phyloP scores from a whole-genome alignment of 192 early-diverging fungal genomes.

The Phlyctochytrium planicorne region DNA sequence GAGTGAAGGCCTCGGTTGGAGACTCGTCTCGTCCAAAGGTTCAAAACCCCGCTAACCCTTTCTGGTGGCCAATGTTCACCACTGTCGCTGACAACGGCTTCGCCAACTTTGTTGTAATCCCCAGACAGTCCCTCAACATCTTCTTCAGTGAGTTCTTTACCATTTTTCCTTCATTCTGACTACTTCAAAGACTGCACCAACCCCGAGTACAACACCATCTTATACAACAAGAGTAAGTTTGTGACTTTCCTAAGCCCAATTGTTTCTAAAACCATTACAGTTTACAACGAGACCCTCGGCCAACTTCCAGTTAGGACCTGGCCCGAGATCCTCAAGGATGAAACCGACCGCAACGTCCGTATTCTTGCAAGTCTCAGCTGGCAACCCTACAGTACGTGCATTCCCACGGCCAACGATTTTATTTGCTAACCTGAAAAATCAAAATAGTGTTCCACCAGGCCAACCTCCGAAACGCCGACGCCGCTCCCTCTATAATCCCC shows the following conservation, averaged over 20 bases:
- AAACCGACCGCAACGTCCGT: not conserved
- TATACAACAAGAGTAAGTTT: slow-evolving; percentile 16
- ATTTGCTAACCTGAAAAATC: not conserved
- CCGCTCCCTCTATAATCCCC: slow-evolving; percentile 13
- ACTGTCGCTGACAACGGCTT: slow-evolving; percentile 39
- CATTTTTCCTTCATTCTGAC: no score
- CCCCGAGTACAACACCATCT: slow-evolving; percentile 6
- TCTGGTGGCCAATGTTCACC: slow-evolving; percentile 32
- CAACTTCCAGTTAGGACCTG: not conserved
- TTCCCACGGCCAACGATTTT: not conserved
- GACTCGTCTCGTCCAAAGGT: slow-evolving; percentile 32
- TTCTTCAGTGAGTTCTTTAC: no score
- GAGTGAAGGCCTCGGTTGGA: slow-evolving; percentile 35
- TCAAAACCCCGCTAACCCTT: slow-evolving; percentile 22
- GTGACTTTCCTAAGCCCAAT: not conserved
- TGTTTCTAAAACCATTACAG: not conserved
- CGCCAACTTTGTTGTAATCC: slow-evolving; percentile 42
- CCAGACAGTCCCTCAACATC: slow-evolving; percentile 37
- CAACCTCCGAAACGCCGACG: slow-evolving; percentile 25
- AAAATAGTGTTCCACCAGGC: slow-evolving; percentile 25
- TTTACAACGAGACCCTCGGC: not conserved
- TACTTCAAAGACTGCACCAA: slow-evolving; percentile 25
- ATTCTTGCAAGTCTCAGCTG: not conserved
- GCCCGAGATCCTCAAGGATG: slow-evolving; percentile 7
- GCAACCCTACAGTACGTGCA: slow-evolving; percentile 1